Conservation (phyloP, 306 rosid genomes). For the Boehmeria nivea region DNA sequence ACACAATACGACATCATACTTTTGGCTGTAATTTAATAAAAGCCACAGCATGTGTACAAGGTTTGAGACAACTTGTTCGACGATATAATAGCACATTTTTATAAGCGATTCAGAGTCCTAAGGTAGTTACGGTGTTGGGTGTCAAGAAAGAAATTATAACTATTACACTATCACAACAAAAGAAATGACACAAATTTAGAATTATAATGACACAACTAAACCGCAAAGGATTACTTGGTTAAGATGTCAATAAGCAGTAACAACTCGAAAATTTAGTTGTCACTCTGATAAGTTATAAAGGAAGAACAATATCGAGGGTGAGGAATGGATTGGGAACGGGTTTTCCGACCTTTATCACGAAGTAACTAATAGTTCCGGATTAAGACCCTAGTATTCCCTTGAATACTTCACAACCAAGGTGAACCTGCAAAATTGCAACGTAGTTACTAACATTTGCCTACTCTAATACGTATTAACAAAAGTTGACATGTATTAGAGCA, state of each 20-base stretch:
- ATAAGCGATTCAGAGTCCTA: too few species aligned
- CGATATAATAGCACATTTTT: too few species aligned
- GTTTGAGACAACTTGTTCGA: too few species aligned
- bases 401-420: conserved; percentile 15
- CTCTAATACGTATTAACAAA: too few species aligned
- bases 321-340: not conserved
- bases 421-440: conserved; percentile 20
- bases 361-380: conserved; percentile 3
- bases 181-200: conserved; percentile 4
- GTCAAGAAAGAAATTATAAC: not conserved
- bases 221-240: not conserved
- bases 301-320: conserved; percentile 14
- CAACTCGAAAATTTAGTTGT: conserved; percentile 15
- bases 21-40: too few species aligned
- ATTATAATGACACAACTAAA: too few species aligned
- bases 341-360: not conserved
- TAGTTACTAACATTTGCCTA: not conserved
- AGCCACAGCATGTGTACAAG: too few species aligned
- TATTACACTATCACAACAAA: not conserved
- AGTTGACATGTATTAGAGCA: too few species aligned
- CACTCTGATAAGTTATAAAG: conserved; percentile 14
- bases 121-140: not conserved
- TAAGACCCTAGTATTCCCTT: conserved; percentile 7
- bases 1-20: too few species aligned
- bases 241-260: conserved; percentile 4